phyloP scores from a whole-genome alignment of 495 filamentous ascomycete genomes.

The Echria macrotheca region DNA sequence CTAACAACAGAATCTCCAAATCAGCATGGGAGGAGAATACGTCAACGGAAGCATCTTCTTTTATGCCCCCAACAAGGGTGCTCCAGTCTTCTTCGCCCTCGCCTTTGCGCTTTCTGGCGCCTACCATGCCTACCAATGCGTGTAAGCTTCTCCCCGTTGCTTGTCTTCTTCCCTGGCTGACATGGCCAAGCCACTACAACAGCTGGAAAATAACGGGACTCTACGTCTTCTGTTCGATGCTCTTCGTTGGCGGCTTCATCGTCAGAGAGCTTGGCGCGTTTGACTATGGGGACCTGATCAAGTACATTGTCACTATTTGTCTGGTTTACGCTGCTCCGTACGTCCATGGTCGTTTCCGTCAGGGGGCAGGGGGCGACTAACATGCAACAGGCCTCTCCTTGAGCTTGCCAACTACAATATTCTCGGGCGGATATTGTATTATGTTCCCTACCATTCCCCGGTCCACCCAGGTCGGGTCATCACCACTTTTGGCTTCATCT shows the following conservation, averaged over 20 bases:
- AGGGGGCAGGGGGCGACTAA: not conserved
- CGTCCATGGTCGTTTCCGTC: conserved; percentile 20
- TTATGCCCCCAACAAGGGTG: conserved; percentile 71
- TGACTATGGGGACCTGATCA: conserved; percentile 48
- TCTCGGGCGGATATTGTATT: conserved; percentile 71
- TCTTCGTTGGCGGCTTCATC: conserved; percentile 55
- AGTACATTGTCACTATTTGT: conserved; percentile 57
- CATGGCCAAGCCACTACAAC: conserved; percentile 45
- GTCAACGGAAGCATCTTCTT: conserved; percentile 55
- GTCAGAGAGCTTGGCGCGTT: conserved; percentile 53
- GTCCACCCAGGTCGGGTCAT: conserved; percentile 73
- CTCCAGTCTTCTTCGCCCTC: conserved; percentile 61
- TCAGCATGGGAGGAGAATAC: conserved; percentile 32
- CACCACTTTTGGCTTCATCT: conserved; percentile 66
- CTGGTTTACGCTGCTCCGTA: conserved; percentile 63
- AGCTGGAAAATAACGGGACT: conserved; percentile 36
- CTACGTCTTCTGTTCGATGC: conserved; percentile 32
- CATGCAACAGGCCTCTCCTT: conserved; percentile 54
- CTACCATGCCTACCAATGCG: conserved; percentile 58
- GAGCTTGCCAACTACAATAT: conserved; percentile 71
- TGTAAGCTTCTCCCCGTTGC: conserved; percentile 39
- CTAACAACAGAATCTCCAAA: not conserved
- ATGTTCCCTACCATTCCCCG: conserved; percentile 70
- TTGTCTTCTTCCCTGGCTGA: conserved; percentile 9
- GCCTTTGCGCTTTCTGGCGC: conserved; percentile 56